These are phyloP conservation scores for Colletotrichum liriopes DNA, from an alignment of 2,329 filamentous ascomycete species.

Conservation along the genomic window DNA sequence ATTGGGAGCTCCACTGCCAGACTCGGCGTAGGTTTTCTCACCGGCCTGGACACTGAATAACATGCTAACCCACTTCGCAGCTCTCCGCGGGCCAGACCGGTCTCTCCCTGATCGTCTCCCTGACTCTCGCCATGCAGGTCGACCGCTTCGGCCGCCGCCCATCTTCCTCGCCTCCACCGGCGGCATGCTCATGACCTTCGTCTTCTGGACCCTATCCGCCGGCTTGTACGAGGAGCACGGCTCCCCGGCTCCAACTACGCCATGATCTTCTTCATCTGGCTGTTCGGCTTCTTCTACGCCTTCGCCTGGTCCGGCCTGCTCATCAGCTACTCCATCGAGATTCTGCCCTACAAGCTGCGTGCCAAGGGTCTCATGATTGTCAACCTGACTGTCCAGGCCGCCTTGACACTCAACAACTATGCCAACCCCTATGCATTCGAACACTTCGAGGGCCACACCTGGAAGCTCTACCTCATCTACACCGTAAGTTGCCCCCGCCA, in stretches of 20 bases:
- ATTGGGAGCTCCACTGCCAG: conserved; percentile 62
- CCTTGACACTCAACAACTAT: conserved; percentile 68
- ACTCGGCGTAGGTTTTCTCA: conserved; percentile 52
- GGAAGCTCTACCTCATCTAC: conserved; percentile 72
- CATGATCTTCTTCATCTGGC: conserved; percentile 61
- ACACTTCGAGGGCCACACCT: conserved; percentile 60
- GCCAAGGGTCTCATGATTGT: conserved; percentile 71
- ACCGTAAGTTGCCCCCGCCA: conserved; percentile 56
- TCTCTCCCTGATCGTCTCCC: conserved; percentile 67
- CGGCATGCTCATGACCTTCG: conserved; percentile 65
- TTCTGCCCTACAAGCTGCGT: conserved; percentile 65
- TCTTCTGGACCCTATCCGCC: conserved; percentile 65
- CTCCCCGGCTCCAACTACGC: conserved; percentile 55
- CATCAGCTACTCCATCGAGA: conserved; percentile 68
- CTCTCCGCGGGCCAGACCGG: conserved; percentile 64
- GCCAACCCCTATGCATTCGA: conserved; percentile 70
- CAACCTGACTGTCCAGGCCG: conserved; percentile 70
- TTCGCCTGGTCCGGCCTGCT: conserved; percentile 72
- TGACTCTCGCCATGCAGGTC: conserved; percentile 67
- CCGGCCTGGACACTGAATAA: not conserved
- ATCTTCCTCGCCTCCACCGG: conserved; percentile 65
- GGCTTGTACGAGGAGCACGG: conserved; percentile 61
- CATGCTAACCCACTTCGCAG: not conserved
- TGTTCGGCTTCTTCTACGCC: conserved; percentile 63
- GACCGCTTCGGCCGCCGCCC: conserved; percentile 69